Percentiles rank a stretch among this genome's conserved stretches.
phyloP scores from a whole-genome alignment of 78 protist genomes.

The Isochrysis galbana region DNA sequence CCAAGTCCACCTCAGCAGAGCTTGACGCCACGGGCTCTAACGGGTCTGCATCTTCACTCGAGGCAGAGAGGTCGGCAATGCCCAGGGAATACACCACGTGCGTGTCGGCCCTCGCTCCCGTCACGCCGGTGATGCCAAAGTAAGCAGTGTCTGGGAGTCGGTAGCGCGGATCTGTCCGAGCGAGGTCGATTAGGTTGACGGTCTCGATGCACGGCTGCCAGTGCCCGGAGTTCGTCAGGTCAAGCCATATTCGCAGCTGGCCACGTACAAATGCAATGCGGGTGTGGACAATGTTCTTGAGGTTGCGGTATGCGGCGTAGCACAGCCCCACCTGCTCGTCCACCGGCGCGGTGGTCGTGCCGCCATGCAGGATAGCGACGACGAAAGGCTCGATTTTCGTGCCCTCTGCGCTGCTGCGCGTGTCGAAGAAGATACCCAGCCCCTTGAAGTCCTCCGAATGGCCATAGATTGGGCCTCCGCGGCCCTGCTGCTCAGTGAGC shows the following conservation, averaged over 20 bases:
- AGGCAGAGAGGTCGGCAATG: background rate
- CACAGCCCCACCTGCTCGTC: background rate
- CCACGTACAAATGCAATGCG: background rate
- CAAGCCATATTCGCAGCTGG: background rate
- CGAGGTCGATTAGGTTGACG: background rate
- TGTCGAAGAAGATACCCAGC: background rate
- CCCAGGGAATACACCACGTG: background rate
- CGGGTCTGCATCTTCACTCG: background rate
- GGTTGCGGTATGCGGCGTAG: conserved; percentile 6
- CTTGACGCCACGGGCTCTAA: background rate
- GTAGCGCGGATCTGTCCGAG: background rate
- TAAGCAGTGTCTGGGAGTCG: background rate
- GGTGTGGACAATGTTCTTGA: background rate
- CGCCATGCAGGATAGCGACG: background rate
- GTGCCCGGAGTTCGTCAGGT: background rate
- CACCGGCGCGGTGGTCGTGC: background rate
- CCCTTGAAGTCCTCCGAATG: background rate
- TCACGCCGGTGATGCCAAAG: background rate
- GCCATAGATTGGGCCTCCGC: background rate
- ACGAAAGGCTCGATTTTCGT: background rate
- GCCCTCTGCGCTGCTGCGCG: background rate
- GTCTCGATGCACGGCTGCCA: background rate
- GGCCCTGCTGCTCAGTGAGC: background rate
- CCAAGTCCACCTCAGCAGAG: background rate
- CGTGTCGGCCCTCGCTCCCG: background rate